These are phyloP conservation scores for Trichoderma guizhouense DNA, from an alignment of 2,329 filamentous ascomycete genomes.

Conservation along the genomic window DNA sequence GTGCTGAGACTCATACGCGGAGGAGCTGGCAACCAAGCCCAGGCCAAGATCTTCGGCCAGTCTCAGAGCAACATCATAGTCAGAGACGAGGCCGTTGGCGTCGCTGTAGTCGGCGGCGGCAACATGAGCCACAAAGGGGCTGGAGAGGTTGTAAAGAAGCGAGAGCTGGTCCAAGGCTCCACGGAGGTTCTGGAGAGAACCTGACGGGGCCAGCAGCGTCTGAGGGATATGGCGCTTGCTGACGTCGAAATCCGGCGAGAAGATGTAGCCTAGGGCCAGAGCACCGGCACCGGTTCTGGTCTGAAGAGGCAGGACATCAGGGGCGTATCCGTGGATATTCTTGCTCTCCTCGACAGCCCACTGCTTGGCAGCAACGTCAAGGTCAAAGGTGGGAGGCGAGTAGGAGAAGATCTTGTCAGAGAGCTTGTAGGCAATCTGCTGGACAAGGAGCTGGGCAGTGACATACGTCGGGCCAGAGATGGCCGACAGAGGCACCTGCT, in stretches of 20 bases:
- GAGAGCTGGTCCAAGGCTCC: constrained; percentile 87
- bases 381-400: constrained; percentile 88
- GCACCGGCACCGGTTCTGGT: constrained; percentile 85
- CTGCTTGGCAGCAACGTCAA: constrained; percentile 76
- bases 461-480: constrained; percentile 88
- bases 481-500: constrained; percentile 50
- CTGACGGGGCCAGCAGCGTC: constrained; percentile 81
- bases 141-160: constrained; percentile 85
- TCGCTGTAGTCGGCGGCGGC: constrained; percentile 83
- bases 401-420: constrained; percentile 98
- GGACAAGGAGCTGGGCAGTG: constrained; percentile 87
- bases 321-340: constrained; percentile 80
- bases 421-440: constrained; percentile 91
- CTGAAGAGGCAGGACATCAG: constrained; percentile 76
- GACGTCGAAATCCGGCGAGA: constrained; percentile 93
- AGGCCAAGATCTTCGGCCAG: constrained; percentile 87
- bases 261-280: constrained; percentile 93
- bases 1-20: constrained; percentile 89
- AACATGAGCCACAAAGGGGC: constrained; percentile 88
- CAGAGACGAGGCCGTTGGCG: constrained; percentile 70
- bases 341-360: constrained; percentile 69
- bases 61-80: constrained; percentile 78
- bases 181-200: constrained; percentile 76
- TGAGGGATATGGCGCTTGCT: constrained; percentile 89
- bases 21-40: constrained; percentile 78